Evolutionary conservation across 2,329 filamentous ascomycete species (phyloP), one percentile per base, ranked within the genome.

Genomic region (Alternaria angustiovoidea): DNA sequence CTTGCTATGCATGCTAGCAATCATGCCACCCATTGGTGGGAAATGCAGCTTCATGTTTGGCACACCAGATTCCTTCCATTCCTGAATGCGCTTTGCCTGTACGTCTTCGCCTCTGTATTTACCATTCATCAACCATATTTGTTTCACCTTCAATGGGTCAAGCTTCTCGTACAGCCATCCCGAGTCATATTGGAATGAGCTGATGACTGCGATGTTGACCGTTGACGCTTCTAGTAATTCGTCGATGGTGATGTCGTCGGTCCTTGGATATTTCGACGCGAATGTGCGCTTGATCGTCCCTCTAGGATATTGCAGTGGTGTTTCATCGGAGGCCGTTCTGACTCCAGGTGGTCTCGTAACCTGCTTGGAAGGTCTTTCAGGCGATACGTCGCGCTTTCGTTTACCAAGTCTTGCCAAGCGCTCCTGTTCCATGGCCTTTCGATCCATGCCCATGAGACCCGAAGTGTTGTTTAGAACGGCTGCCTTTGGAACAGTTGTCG

Each of bases 1-100:
- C 75, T 99, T 98, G 51, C 93, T 96, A 78, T 98, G 95, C 93
- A 98, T 97, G 69, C 85, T 89, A 24, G 89, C 90, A 6, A 87
- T 80, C 47, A 86, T 82, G 2, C 88, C 86, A 41, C 87, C 83
- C 91, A 97, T 94, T 2, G 86, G 85, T 16, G 94, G 94, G 73
- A 98, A 97, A 74, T 92, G 93, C 56, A 89, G 68, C 20, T 86
- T 86, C 56, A 96, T 83, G 51, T 85, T 84, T 11, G 74, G 73
- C 66, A 86, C 80, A 9, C 73, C 76, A 5, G 47, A 59, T 3
- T 76, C 76, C 26, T 79, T 32, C 65, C 72, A 65, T 14, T 68
- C 75, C 51, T 58, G 68, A 52, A 57, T 49, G 54, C 62, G 68
- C 42, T 73, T 66, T 9, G 72, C 57, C 57, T 71, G 72, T 5